Base-by-base conservation (phyloP, 345 rosid species). In the Gossypium rotundifolium region DNA sequence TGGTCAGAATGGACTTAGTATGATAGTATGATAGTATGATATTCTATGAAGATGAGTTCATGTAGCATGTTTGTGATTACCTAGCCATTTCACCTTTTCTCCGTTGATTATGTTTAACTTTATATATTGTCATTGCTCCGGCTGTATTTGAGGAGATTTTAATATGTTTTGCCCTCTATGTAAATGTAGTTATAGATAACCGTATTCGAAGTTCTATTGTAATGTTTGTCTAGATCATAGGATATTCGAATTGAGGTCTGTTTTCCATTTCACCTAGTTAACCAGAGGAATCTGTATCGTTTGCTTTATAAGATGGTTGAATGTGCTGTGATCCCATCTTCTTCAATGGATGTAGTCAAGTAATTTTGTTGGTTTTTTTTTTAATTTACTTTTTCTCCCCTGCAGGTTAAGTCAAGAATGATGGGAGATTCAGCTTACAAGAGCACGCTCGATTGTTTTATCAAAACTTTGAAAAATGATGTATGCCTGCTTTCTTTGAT, bases 341-440 rank as follows among this genome's bases (percentile, higher is more conserved):
- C 20, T 71, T 27, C 18, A 23, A 60, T 52, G 22, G 60, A 62
- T 48, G 54, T 72, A 42, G 70, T 46, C 40, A 17, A 17, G 60
- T 42, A 45, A 63, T 71, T 70, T 70, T 52, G 70, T 70, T 76
- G 16, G 20, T 17, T 62, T 69, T 55, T 7, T 29, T 27, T 3
- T 27, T 51, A 33, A 33, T 33, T 4, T 33, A 33, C 40, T 33
- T 64, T 38, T 72, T 71, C 52, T 8, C 70, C 9, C 70, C 51
- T 61, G 73, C 97, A 93, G 99, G 89, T 96, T 46, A 93, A 96
- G 85, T 91, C 98, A 1, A 90, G 98, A 81, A 96, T 96, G 99
- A 96, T 96, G 99, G 99, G 97, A 67, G 97, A 93, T 81, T 79
- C 99, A 75, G 73, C 93, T 58, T 96, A 96, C 90, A 93, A 90